Base-by-base conservation (phyloP, 208 protist species). In the Acanthamoeba lenticulata region DNA sequence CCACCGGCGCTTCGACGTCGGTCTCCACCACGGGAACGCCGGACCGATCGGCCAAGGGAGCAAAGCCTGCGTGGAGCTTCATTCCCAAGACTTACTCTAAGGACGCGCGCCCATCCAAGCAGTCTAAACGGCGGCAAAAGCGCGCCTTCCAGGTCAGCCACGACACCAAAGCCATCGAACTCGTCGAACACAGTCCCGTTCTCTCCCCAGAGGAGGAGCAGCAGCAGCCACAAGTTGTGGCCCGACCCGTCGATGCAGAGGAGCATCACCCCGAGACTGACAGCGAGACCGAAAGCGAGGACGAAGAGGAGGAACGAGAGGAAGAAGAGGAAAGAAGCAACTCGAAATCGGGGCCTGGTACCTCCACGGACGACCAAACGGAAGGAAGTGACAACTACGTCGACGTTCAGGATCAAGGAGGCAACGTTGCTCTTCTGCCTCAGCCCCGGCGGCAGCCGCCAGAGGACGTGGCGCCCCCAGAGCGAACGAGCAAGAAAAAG, bases 51-150 rank as follows among this genome's bases (percentile, higher is more conserved):
- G 1, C 15, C 55, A 62, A 62, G 55, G 24, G 55, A 17, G 55
- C 6, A 24, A 77, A 77, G 34, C 34, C 67, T 17, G 67, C 34
- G 32, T 77, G 67, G 67, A 77, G 67, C 67, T 77, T 77, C 3
- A 77, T 77, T 32, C 67, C 67, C 67, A 77, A 77, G 32, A 77
- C 21, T n/a, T 34, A 72, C 32, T 72, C 67, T 32, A 77, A 77
- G 67, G 67, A 77, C 34, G 7, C 29, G 67, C 67, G 36, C 9
- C 67, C 7, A 2, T n/a, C 17, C 7, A 32, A 17, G 29, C 29
- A 0, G 6, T 77, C 67, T 9, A 77, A 42, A n/a, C 67, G 67
- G 19, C 67, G 67, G 0, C 67, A 32, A 77, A 77, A 44, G 5
- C 34, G 29, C 32, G 34, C 17, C 21, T 21, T 60, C 1, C 67